Percentiles rank a stretch among this genome's conserved stretches.
Conservation (phyloP, 345 rosid species). For the Moricandia arvensis region DNA sequence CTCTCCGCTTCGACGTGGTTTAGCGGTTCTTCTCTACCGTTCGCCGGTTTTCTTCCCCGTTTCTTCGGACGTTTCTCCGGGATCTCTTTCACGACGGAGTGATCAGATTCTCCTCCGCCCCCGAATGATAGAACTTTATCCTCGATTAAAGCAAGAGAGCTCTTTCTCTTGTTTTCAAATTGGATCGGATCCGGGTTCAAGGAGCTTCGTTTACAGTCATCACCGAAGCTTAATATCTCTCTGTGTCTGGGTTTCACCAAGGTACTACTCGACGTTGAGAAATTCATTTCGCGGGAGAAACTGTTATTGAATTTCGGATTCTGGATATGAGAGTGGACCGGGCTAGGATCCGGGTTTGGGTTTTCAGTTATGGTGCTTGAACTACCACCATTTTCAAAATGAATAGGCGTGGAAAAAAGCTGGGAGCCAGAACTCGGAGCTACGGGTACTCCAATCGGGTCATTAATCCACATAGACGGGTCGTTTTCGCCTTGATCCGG, state of each 20-base stretch:
- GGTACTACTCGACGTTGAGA: slow-evolving; percentile 57
- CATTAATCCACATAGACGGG: too few relatives aligned
- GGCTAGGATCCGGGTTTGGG: slow-evolving; percentile 38
- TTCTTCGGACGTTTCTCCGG: slow-evolving; percentile 87
- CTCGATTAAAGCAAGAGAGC: slow-evolving; percentile 45
- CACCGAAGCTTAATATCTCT: slow-evolving; percentile 75
- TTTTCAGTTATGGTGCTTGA: slow-evolving; percentile 43
- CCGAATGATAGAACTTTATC: slow-evolving; percentile 88
- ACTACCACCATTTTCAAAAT: slow-evolving; percentile 38
- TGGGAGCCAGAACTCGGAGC: slow-evolving; percentile 33
- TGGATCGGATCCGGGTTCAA: slow-evolving; percentile 37
- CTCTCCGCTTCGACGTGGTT: too few relatives aligned
- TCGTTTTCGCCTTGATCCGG: slow-evolving; percentile 84
- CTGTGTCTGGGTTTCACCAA: slow-evolving; percentile 68
- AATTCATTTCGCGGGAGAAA: slow-evolving; percentile 65
- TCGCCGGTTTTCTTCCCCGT: too few relatives aligned
- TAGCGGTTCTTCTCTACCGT: too few relatives aligned
- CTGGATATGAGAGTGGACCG: slow-evolving; percentile 32
- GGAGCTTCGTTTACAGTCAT: slow-evolving; percentile 53
- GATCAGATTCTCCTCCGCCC: slow-evolving; percentile 72
- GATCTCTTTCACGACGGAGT: slow-evolving; percentile 73
- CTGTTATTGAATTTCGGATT: slow-evolving; percentile 29
- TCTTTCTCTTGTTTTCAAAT: slow-evolving; percentile 60
- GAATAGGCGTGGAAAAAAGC: slow-evolving; percentile 41
- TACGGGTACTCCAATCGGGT: slow-evolving; percentile 30